Base-by-base conservation (phyloP, 805 yeast genomes). In the Spathaspora girioi region DNA sequence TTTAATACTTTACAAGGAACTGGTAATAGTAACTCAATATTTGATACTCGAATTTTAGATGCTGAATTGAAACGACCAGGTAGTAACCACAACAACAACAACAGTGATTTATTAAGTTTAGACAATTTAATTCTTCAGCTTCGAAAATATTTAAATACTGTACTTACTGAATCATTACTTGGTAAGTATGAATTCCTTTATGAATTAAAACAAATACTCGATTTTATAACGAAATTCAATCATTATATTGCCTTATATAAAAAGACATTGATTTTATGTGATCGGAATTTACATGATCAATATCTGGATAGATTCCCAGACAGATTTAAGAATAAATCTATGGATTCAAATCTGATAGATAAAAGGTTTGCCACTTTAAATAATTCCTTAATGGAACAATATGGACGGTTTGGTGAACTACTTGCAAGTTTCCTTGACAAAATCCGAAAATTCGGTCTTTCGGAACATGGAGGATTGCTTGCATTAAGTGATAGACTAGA, bases 121-220 rank as follows among this genome's bases (percentile, higher is more conserved):
- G 56, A 55, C 38, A 43, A 50, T 29, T 53, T 66, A 40, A 56
- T 56, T 19, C 51, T 51, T 31, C 57, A 56, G 32, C 48, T 87
- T 50, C 81, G 83, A 43, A 71, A 77, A 8, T 84, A 79, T 58
- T 69, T 89, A 54, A 87, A 84, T 61, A 79, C 84, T 2, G 75
- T 84, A 18, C 65, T 89, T 56, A 78, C 82, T 55, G 87, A 85
- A 56, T 81, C 90, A 10, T 75, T 88, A 63, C 71, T 88, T 49
- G 84, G 92, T 1, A 81, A 82, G 50, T 75, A 80, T 17, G 75
- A 73, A 45, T 65, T 86, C 48, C 70, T 86, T 43, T 72, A 75
- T 45, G 66, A 76, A 14, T 59, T 81, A 44, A 74, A 77, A 55
- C 67, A 66, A 47, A 59, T 83, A 51, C 67, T 82, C 52, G 74